These are phyloP conservation scores for Suhomyces sp. DNA, from an alignment of 805 yeast species.

Conservation along the genomic window DNA sequence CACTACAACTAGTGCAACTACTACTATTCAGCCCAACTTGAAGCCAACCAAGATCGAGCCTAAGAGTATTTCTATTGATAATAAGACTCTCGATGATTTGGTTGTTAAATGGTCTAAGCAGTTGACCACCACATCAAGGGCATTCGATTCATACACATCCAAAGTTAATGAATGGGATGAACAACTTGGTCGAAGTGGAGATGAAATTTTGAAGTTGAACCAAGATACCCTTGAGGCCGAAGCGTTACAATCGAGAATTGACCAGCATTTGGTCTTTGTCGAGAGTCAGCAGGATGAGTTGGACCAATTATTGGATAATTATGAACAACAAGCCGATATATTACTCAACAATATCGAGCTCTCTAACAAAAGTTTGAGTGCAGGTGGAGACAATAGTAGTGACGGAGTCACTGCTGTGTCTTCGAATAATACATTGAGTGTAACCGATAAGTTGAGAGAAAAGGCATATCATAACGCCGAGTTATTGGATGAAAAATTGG, in stretches of 20 bases:
- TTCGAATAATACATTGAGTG: conserved; percentile 36
- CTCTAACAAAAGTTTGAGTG: conserved; percentile 20
- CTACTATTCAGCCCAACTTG: conserved; percentile 28
- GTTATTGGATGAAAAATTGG: conserved; percentile 76
- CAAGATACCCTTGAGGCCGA: conserved; percentile 80
- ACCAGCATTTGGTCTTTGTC: conserved; percentile 81
- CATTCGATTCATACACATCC: conserved; percentile 72
- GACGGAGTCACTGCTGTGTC: conserved; percentile 19
- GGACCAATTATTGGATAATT: conserved; percentile 75
- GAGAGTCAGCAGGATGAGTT: conserved; percentile 91
- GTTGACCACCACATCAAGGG: conserved; percentile 65
- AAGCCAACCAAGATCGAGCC: conserved; percentile 60
- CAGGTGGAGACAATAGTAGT: conserved; percentile 23
- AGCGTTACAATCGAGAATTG: conserved; percentile 78
- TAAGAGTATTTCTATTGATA: conserved; percentile 74
- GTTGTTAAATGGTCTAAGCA: conserved; percentile 93
- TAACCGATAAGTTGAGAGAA: conserved; percentile 83
- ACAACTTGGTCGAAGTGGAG: conserved; percentile 79
- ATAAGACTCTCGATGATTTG: conserved; percentile 89
- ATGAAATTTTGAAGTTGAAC: conserved; percentile 74
- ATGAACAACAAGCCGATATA: conserved; percentile 70
- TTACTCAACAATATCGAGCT: conserved; percentile 46
- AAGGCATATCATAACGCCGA: conserved; percentile 89
- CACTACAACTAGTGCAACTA: conserved; percentile 23
- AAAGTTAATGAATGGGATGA: conserved; percentile 86